A percentile compares a stretch with the other conserved stretches of the same genome.
These are phyloP conservation scores for Flaveria robusta DNA, from an alignment of 129 eudicot species.

Conservation along the genomic window DNA sequence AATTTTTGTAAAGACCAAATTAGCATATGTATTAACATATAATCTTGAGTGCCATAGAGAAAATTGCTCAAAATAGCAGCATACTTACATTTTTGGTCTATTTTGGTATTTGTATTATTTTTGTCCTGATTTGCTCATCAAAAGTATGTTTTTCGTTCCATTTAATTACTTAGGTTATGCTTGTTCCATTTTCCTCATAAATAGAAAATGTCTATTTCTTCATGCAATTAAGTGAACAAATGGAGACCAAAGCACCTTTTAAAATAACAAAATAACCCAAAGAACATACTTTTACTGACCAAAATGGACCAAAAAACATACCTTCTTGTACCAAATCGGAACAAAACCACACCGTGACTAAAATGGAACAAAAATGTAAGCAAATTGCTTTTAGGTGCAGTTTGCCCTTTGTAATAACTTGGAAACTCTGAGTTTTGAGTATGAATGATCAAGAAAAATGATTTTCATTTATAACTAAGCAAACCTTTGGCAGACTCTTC, in stretches of 20 bases:
- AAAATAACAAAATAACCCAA: conserved; percentile 1
- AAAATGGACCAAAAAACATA: background rate
- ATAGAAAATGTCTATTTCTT: background rate
- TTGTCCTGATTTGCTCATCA: background rate
- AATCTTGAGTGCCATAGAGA: background rate
- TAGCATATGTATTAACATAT: background rate
- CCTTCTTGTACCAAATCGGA: background rate
- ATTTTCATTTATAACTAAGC: conserved; percentile 1
- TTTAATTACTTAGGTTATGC: background rate
- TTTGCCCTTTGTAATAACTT: conserved; percentile 1
- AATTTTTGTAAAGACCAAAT: conserved; percentile 8
- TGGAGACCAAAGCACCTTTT: background rate
- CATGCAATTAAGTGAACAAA: background rate
- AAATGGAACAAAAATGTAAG: background rate
- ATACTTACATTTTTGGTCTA: background rate
- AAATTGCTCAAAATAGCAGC: background rate
- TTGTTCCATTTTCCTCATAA: background rate
- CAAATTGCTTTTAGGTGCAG: background rate
- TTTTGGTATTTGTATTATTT: background rate
- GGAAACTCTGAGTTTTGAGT: background rate
- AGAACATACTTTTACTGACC: background rate
- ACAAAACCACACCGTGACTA: background rate
- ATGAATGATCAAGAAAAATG: background rate
- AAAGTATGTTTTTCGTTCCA: background rate
- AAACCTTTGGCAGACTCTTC: conserved; percentile 98